Conservation (phyloP, 805 yeast species). For the Metschnikowia colocasiae region DNA sequence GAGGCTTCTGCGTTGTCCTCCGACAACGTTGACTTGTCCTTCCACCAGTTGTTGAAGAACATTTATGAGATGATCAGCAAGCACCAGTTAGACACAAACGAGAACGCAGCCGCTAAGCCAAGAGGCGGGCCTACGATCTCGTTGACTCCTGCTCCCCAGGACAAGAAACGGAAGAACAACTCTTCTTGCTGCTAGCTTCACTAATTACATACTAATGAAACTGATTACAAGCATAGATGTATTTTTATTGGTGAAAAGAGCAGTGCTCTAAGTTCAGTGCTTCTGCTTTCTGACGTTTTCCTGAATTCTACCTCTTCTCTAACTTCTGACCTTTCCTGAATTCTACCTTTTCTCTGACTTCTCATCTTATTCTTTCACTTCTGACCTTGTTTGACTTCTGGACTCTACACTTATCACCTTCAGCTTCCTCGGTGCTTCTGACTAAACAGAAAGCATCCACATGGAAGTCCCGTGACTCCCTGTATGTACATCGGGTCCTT, state of each 20-base stretch:
- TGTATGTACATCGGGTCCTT: too few species aligned
- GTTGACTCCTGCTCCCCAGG: slow-evolving; percentile 90
- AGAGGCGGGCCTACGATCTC: slow-evolving; percentile 82
- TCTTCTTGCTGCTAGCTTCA: slow-evolving; percentile 61
- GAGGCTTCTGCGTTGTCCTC: slow-evolving; percentile 94
- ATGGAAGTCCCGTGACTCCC: too few species aligned
- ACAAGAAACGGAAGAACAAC: slow-evolving; percentile 56
- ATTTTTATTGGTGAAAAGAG: too few species aligned
- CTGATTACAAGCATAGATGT: not conserved
- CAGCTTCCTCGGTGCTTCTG: too few species aligned
- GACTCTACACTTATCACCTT: too few species aligned
- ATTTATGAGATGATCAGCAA: slow-evolving; percentile 93
- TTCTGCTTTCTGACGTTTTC: too few species aligned
- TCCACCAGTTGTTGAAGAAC: slow-evolving; percentile 87
- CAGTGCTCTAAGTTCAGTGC: too few species aligned
- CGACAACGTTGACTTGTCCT: slow-evolving; percentile 91
- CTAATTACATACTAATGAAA: slow-evolving; percentile 1
- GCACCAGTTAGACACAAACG: slow-evolving; percentile 87
- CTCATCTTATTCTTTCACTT: too few species aligned
- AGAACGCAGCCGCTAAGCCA: slow-evolving; percentile 60
- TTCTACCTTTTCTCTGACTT: too few species aligned
- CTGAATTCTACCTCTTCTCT: not conserved
- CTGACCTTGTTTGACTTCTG: too few species aligned
- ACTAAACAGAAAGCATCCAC: too few species aligned
- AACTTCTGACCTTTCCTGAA: too few species aligned